A percentile compares a stretch with the other conserved stretches of the same genome.
Conservation (phyloP, 2,329 filamentous ascomycete genomes). For the Talaromyces albobiverticillius region DNA sequence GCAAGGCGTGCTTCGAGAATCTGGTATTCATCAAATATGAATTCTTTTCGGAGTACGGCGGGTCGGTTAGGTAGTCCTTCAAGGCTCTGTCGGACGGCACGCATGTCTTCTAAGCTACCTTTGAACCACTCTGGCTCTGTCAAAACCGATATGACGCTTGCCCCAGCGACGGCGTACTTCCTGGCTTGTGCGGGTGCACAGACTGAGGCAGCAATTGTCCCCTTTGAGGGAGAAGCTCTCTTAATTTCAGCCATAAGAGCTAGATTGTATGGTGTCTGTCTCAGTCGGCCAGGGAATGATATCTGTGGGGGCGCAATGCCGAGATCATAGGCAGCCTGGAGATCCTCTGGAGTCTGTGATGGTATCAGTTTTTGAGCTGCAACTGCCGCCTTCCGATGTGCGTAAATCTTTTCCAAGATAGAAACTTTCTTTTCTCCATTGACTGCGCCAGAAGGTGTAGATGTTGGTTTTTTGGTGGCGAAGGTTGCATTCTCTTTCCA, state of each 20-base stretch:
- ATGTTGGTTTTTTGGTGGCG: conserved; percentile 12
- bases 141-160: conserved; percentile 96
- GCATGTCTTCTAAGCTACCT: conserved; percentile 90
- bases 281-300: conserved; percentile 73
- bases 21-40: conserved; percentile 97
- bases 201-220: conserved; percentile 81
- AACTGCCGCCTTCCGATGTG: conserved; percentile 71
- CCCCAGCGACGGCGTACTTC: conserved; percentile 88
- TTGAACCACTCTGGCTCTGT: conserved; percentile 99
- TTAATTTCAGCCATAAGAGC: conserved; percentile 97
- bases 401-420: conserved; percentile 89
- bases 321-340: conserved; percentile 82
- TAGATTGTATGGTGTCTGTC: conserved; percentile 81
- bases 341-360: conserved; percentile 75
- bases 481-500: conserved; percentile 73
- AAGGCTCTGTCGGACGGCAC: conserved; percentile 82
- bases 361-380: conserved; percentile 78
- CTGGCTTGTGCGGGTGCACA: conserved; percentile 87
- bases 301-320: conserved; percentile 81
- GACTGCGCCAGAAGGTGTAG: conserved; percentile 24
- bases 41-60: conserved; percentile 90
- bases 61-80: conserved; percentile 88
- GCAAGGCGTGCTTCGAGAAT: conserved; percentile 91
- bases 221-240: conserved; percentile 92
- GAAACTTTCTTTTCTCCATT: conserved; percentile 64